Evolutionary conservation across 179 eudicot genomes (phyloP), one percentile per base, ranked within the genome.

Genomic region (Carnegiea gigantea): DNA sequence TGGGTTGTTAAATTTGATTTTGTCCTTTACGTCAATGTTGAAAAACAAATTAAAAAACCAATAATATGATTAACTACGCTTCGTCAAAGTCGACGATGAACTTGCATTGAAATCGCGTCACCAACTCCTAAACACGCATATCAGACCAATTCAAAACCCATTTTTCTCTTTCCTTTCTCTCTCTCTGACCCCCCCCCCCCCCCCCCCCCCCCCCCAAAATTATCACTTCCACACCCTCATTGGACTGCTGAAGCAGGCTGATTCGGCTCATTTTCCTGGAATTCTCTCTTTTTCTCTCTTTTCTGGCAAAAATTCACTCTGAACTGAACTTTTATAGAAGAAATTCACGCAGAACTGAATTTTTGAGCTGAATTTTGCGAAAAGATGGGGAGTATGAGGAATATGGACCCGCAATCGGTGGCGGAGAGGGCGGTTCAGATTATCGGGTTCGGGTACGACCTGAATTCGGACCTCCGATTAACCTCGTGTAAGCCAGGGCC

Each of bases 381-480:
- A 40, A 10, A 48, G 1, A 85, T 81, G 84, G 85, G 83, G 20
- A 82, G 85, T 51, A 84, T 84, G 83, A 79, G 79, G 77, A 81
- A 77, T 49, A 84, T 91, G 88, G 94, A 94, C 85, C 87, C 99
- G 9, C 92, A 91, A 46, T 54, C 90, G 30, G 93, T 94, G 9
- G 99, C 99, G 8, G 98, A 95, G 78, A 90, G 82, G 78, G 99
- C 99, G 2, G 98, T 94, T 2, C 83, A 88, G 30, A 95, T 87
- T 9, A 91, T 95, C 81, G 99, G 99, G 3, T 82, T 76, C 72
- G 99, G 99, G 5, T 95, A 92, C 82, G 97, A 95, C 80, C 82
- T 94, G 0, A 83, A 91, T 1, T 1, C 75, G 73, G 98, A 95
- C 82, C 88, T 94, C 65, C 91, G 99, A 9, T 75, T 95, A 21